Evolutionary conservation across 768 basidiomycete genomes (phyloP), one percentile per base, ranked within the genome.

Genomic region (Pleurotus pulmonarius): DNA sequence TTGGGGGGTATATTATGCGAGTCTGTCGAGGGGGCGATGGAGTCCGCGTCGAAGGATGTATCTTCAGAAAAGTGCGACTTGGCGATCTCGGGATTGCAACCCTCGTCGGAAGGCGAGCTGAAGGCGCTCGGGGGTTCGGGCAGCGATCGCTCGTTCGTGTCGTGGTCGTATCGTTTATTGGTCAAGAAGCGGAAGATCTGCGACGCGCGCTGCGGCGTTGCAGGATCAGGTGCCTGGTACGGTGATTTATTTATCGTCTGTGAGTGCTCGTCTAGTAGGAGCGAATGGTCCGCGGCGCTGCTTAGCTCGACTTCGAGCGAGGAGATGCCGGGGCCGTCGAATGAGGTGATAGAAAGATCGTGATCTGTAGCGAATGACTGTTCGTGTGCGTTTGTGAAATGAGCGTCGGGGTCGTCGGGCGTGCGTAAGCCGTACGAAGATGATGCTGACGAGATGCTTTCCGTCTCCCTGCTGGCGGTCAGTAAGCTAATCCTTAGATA

Each of bases 291-390:
- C 20, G 74, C 69, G 11, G 70, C 71, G 18, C 74, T 70, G 66
- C 88, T 89, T 49, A 83, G 73, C 64, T 90, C 88, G 3, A 91
- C 90, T 57, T 87, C 85, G 72, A 91, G 78, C 0, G 90, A 92
- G 4, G 87, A 87, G 45, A 90, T 84, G 18, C 76, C 76, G 3
- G 79, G 79, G 62, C 55, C 34, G 40, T 77, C 73, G 47, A 70
- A 63, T 46, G 73, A 73, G 16, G 58, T 68, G 57, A 60, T 70
- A 60, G 77, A 74, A 56, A 73, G 67, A 64, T 83, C 79, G 63
- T 75, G 70, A 58, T 82, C 78, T 5, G 78, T 72, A 62, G 74
- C 63, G 60, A 80, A 67, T 13, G 80, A 74, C 56, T 69, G 60
- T 55, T 80, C 76, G 48, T 67, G 62, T 61, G 70, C 61, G 24